phyloP scores from a whole-genome alignment of 2,329 filamentous ascomycete genomes.

The Colletotrichum endophyticum region DNA sequence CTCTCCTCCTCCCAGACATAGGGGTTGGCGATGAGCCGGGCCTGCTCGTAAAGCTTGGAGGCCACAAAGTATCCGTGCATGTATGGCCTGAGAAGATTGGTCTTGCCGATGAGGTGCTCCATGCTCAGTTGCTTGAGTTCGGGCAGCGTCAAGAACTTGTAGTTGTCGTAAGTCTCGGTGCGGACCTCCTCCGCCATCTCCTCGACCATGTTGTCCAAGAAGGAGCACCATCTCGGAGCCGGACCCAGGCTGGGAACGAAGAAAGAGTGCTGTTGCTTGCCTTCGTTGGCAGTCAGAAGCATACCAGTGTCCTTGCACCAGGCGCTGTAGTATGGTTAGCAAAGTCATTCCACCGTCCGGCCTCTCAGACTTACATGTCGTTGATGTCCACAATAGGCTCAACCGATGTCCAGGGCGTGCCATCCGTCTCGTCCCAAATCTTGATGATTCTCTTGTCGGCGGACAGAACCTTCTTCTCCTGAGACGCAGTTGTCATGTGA shows the following conservation, averaged over 20 bases:
- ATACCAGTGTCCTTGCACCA: constrained; percentile 94
- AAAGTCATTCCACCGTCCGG: background rate
- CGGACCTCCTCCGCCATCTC: constrained; percentile 90
- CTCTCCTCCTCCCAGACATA: constrained; percentile 93
- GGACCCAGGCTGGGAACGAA: constrained; percentile 93
- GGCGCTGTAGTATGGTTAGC: constrained; percentile 44
- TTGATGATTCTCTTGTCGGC: constrained; percentile 97
- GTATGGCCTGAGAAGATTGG: constrained; percentile 88
- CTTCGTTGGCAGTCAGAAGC: constrained; percentile 96
- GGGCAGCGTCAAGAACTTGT: constrained; percentile 92
- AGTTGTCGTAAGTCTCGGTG: constrained; percentile 95
- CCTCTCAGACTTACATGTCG: constrained; percentile 59
- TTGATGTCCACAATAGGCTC: constrained; percentile 96
- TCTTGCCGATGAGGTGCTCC: constrained; percentile 88
- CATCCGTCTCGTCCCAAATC: constrained; percentile 85
- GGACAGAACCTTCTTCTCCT: constrained; percentile 87
- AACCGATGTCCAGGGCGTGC: constrained; percentile 92
- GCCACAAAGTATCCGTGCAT: constrained; percentile 99
- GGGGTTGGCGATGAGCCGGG: constrained; percentile 88
- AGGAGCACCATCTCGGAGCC: constrained; percentile 93
- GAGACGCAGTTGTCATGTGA: constrained; percentile 72
- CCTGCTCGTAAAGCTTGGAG: constrained; percentile 94
- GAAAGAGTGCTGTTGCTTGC: constrained; percentile 92
- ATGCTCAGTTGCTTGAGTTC: constrained; percentile 87
- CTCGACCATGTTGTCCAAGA: constrained; percentile 96